Evolutionary conservation across 2,329 filamentous ascomycete genomes (phyloP).

Genomic region (Gnomoniopsis sp.): DNA sequence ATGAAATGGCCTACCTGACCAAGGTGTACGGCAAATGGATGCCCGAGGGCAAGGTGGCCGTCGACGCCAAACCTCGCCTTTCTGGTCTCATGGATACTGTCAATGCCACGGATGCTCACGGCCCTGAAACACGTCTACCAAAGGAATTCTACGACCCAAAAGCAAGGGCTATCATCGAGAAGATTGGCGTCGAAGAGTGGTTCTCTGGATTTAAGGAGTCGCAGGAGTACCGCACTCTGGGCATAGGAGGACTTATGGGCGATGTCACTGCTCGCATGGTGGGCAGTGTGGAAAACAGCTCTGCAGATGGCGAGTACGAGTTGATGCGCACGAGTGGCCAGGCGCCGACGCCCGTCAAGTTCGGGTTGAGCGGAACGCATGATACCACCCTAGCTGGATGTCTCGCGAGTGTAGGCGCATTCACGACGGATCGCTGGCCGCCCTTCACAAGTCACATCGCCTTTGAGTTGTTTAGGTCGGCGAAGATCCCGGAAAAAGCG

Average conservation of each 20-base stretch:
- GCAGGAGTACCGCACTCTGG: constrained; percentile 80
- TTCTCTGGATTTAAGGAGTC: constrained; percentile 75
- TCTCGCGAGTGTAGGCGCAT: constrained; percentile 75
- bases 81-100: constrained; percentile 93
- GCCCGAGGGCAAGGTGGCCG: constrained; percentile 70
- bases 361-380: constrained; percentile 83
- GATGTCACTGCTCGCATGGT: constrained; percentile 79
- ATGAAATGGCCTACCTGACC: constrained; percentile 82
- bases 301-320: constrained; percentile 52
- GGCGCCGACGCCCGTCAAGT: constrained; percentile 52
- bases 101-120: constrained; percentile 84
- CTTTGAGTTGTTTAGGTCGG: constrained; percentile 77
- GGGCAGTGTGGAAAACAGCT: constrained; percentile 55
- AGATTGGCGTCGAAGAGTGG: constrained; percentile 88
- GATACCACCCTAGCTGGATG: constrained; percentile 87
- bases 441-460: constrained; percentile 92
- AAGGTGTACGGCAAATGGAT: constrained; percentile 80
- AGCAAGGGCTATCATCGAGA: constrained; percentile 64
- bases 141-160: constrained; percentile 82
- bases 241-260: constrained; percentile 80
- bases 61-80: constrained; percentile 79
- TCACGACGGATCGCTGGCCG: constrained; percentile 73
- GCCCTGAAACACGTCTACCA: constrained; percentile 73
- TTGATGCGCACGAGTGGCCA: constrained; percentile 35
- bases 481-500: constrained; percentile 25